These are phyloP conservation scores for Mariannaea sp. DNA, from an alignment of 2,329 filamentous ascomycete species.

Conservation along the genomic window DNA sequence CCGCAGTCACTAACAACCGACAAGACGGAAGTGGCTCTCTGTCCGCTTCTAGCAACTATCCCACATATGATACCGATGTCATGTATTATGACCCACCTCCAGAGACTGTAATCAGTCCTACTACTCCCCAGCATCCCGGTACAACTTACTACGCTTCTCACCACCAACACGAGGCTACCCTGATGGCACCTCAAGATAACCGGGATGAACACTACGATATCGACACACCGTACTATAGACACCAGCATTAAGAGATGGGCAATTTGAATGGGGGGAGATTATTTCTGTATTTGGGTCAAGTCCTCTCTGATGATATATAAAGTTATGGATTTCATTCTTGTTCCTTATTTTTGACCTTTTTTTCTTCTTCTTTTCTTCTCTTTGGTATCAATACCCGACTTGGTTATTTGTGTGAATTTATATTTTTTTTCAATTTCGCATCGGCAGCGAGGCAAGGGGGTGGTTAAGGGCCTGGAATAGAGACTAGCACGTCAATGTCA, in stretches of 20 bases:
- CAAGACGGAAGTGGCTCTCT: neutral
- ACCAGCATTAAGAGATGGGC: neutral
- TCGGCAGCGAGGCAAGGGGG: neutral
- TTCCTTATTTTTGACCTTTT: too few relatives aligned
- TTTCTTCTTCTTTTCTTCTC: too few relatives aligned
- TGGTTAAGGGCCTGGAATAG: neutral
- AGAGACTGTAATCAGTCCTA: neutral
- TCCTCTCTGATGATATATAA: neutral
- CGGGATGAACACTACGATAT: neutral
- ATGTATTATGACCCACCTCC: neutral
- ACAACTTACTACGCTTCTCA: neutral
- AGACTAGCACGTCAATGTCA: neutral
- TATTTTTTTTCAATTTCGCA: neutral
- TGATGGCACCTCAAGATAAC: neutral
- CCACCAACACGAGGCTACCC: neutral
- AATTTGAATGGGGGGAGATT: neutral
- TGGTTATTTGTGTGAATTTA: neutral
- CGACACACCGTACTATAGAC: constrained; percentile 5
- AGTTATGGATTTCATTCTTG: too few relatives aligned
- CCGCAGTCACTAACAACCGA: neutral
- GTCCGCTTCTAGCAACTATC: neutral
- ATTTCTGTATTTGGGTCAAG: neutral
- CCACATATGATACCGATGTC: neutral
- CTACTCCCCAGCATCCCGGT: neutral
- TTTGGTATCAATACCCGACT: neutral